phyloP scores from a whole-genome alignment of 1,284 basidiomycete genomes.

The Ceratobasidium sp. region DNA sequence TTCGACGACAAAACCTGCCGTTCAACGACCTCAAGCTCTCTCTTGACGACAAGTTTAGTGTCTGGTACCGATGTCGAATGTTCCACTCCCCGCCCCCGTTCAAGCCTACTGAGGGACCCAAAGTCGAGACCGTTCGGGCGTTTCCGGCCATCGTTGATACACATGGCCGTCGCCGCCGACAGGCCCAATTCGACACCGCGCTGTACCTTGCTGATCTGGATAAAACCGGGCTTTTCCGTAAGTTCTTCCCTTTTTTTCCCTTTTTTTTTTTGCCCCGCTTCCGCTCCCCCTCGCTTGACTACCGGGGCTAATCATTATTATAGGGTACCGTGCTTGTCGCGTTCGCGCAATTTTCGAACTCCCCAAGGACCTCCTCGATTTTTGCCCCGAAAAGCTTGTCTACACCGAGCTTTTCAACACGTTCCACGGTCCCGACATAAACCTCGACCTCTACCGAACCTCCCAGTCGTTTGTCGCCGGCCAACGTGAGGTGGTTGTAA shows the following conservation, averaged over 20 bases:
- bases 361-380: background rate
- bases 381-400: background rate
- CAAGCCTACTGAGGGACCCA: background rate
- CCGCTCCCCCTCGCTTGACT: background rate
- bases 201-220: background rate
- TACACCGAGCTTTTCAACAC: slow-evolving; percentile 21
- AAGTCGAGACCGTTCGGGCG: background rate
- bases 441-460: background rate
- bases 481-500: background rate
- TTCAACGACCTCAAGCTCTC: background rate
- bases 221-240: background rate
- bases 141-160: background rate
- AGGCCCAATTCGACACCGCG: background rate
- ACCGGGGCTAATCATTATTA: background rate
- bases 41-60: background rate
- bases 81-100: background rate
- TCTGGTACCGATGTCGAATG: background rate
- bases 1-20: background rate
- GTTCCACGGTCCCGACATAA: background rate
- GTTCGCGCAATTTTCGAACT: slow-evolving; percentile 19
- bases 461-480: background rate
- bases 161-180: background rate
- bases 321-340: slow-evolving; percentile 18
- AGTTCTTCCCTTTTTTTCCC: background rate
- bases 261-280: no score